Conservation (phyloP, 176 grass and related monocot genomes). For the Oryza longistaminata region DNA sequence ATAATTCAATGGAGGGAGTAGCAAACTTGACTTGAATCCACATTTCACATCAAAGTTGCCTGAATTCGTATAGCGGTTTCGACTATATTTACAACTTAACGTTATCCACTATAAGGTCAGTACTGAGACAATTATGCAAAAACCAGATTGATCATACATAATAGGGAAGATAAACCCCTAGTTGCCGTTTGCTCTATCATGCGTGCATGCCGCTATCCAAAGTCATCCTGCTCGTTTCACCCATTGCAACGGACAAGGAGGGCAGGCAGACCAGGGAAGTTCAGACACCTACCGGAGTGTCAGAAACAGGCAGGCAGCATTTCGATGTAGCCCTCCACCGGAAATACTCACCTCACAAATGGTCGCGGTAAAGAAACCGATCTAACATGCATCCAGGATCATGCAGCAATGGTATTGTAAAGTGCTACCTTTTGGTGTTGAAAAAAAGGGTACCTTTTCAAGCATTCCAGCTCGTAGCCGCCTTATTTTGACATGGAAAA, state of each 20-base stretch:
- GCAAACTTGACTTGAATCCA: background rate
- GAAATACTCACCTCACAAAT: background rate
- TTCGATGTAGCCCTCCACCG: background rate
- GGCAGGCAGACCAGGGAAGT: background rate
- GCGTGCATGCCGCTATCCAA: background rate
- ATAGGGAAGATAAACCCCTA: background rate
- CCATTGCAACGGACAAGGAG: background rate
- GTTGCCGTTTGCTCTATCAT: background rate
- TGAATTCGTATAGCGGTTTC: background rate
- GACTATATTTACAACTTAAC: conserved; percentile 4
- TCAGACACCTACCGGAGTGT: background rate
- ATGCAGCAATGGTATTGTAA: background rate
- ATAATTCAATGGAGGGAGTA: background rate
- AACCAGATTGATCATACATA: background rate
- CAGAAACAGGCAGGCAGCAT: background rate
- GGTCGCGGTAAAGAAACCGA: background rate
- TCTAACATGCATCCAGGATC: background rate
- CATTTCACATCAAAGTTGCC: background rate
- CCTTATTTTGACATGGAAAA: background rate
- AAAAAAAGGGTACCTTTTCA: background rate
- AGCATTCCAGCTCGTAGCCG: no score
- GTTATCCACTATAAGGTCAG: background rate
- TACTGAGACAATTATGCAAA: background rate
- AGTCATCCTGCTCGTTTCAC: background rate
- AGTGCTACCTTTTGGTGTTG: no score